Conservation (phyloP, 73 alveolate genomes). For the Paramecium biaurelia region DNA sequence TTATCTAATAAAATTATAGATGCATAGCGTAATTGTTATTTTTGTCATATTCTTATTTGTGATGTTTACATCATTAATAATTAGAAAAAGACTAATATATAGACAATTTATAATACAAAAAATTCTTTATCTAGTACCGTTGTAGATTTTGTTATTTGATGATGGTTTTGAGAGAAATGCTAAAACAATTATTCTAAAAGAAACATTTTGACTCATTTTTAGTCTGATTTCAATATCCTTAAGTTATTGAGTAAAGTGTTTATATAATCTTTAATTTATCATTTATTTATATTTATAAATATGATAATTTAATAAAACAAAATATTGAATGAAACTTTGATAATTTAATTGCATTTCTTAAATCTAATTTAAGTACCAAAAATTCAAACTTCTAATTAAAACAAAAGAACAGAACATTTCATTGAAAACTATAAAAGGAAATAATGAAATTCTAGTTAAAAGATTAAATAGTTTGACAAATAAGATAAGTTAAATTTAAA, state of each 20-base stretch:
- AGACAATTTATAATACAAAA: background rate
- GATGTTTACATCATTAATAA: background rate
- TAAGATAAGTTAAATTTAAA: background rate
- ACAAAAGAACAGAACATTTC: background rate
- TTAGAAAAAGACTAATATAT: background rate
- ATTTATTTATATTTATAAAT: no score
- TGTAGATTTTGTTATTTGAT: background rate
- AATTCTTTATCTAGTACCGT: background rate
- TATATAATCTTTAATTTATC: background rate
- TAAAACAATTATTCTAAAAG: background rate
- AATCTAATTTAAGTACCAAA: background rate
- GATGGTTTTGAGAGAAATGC: constrained; percentile 33
- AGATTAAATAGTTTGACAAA: background rate
- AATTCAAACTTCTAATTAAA: no score
- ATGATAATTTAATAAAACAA: no score
- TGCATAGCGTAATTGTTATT: background rate
- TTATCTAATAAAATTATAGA: background rate
- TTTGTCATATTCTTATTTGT: background rate
- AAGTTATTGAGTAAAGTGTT: background rate
- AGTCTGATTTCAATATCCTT: background rate
- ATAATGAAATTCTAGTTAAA: background rate
- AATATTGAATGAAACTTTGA: no score
- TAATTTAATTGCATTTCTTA: no score
- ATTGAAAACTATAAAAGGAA: background rate
- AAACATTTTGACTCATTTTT: background rate